Conservation (phyloP, 139 green algal species). For the Asterochloris erici region DNA sequence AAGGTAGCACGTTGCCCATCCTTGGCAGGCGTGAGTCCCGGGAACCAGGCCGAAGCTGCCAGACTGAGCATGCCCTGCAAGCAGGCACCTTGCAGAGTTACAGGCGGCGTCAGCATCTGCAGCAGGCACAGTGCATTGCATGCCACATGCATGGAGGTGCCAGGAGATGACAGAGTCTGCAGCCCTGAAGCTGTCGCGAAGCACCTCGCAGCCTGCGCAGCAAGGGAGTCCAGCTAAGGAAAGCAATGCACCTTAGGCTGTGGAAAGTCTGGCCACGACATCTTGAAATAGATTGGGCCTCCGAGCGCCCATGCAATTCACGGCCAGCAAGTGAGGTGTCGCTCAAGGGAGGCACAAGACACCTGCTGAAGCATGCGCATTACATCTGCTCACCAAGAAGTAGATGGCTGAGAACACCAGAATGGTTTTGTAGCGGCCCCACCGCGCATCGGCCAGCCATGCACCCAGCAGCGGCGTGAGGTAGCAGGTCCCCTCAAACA, state of each 20-base stretch:
- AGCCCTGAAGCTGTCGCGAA: not conserved
- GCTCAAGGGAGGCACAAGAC: too few relatives aligned
- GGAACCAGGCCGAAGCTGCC: slow-evolving; percentile 42
- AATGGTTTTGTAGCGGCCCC: slow-evolving; percentile 96
- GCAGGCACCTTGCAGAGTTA: not conserved
- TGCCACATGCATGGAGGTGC: not conserved
- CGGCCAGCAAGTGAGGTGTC: too few relatives aligned
- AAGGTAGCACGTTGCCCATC: slow-evolving; percentile 36
- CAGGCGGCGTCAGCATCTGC: not conserved
- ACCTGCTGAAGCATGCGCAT: too few relatives aligned
- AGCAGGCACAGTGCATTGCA: not conserved
- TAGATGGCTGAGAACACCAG: slow-evolving; percentile 92
- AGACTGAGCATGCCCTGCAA: slow-evolving; percentile 74
- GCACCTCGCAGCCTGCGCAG: not conserved
- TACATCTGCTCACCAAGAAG: slow-evolving; percentile 48
- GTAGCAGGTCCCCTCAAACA: slow-evolving; percentile 95
- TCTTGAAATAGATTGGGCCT: too few relatives aligned
- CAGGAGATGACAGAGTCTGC: not conserved
- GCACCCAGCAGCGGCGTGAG: slow-evolving; percentile 89
- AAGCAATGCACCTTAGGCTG: too few relatives aligned
- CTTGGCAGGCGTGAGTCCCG: slow-evolving; percentile 43
- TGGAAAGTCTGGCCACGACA: too few relatives aligned
- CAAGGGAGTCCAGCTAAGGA: too few relatives aligned
- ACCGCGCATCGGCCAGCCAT: slow-evolving; percentile 82
- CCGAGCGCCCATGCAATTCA: too few relatives aligned